Evolutionary conservation across 2,329 filamentous ascomycete species (phyloP), one percentile per base, ranked within the genome.

Genomic region (Penicillium sp.): DNA sequence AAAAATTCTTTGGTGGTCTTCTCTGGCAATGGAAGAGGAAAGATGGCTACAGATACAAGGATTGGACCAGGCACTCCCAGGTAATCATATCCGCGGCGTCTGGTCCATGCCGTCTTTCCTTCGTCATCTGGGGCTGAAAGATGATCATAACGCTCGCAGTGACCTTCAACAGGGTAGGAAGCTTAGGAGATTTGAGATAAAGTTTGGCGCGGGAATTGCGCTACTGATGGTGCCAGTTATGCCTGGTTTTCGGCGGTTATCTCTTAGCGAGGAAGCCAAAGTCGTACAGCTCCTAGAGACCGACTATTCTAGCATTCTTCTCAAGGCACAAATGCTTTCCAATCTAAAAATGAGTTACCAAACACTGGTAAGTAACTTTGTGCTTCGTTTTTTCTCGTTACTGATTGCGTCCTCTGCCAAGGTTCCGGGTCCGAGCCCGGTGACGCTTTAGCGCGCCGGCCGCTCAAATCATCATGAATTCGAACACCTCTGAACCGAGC

Each of bases 61-160:
- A 26, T 21, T 52, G 13, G 49, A 45, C 16, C 23, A 12, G 24
- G 2, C 21, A 23, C 21, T 10, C 45, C 43, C 39, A 7, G 18
- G 39, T n/a, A 52, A 43, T 6, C 24, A 21, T 31, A 13, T 49
- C 33, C 49, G 42, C 7, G 42, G 53, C 23, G 42, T 52, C 16
- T 56, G 16, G 46, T 36, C 42, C 5, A 50, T 52, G 28, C 53
- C 46, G 10, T 49, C 53, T 52, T 56, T 56, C 31, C 53, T 56
- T 52, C 49, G 49, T 31, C 12, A 49, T 28, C 13, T 52, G 4
- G 46, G 49, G 33, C 36, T n/a, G 15, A 49, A 21, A 42, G 23
- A 45, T 16, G 31, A 56, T 50, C 26, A 50, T 7, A 56, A 52
- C 41, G 7, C 24, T 42, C 26, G 3, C 7, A 52, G 42, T 42